A percentile compares a stretch with the other conserved stretches of the same genome.
Evolutionary conservation across 768 basidiomycete species (phyloP).

Genomic region (Neoboletus subvelutipes): DNA sequence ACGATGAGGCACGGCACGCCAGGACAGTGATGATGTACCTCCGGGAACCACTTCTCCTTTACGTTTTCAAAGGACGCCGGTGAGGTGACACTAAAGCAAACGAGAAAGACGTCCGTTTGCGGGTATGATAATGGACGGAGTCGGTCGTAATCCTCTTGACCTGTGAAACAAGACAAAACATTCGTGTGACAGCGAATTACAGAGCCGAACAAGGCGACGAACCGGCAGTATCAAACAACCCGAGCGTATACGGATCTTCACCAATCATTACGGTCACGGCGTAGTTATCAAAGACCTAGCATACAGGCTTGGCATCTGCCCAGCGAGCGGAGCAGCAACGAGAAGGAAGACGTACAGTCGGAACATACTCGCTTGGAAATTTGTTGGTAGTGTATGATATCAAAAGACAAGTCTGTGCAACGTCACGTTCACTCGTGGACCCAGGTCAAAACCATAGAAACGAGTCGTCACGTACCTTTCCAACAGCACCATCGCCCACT

Average conservation of each 20-base stretch:
- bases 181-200: constrained; percentile 4
- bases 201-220: constrained; percentile 32
- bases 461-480: constrained; percentile 68
- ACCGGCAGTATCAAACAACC: constrained; percentile 99
- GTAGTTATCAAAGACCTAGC: constrained; percentile 92
- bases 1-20: constrained; percentile 99
- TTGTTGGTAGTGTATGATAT: constrained; percentile 98
- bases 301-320: constrained; percentile 19
- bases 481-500: constrained; percentile 96
- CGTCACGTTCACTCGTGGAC: constrained; percentile 4
- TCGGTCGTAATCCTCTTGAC: constrained; percentile 99
- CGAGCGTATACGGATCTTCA: constrained; percentile 97
- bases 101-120: constrained; percentile 98
- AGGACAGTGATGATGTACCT: constrained; percentile 99
- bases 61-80: constrained; percentile 99
- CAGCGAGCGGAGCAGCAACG: constrained; percentile 1
- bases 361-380: constrained; percentile 98
- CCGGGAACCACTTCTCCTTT: constrained; percentile 99
- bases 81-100: constrained; percentile 98
- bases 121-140: constrained; percentile 99
- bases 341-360: constrained; percentile 66
- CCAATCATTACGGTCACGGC: constrained; percentile 99
- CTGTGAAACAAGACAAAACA: constrained; percentile 41
- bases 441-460: neutral
- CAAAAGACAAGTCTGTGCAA: constrained; percentile 81